Conservation (phyloP, 768 basidiomycete species). For the Dacryopinax spathularia region DNA sequence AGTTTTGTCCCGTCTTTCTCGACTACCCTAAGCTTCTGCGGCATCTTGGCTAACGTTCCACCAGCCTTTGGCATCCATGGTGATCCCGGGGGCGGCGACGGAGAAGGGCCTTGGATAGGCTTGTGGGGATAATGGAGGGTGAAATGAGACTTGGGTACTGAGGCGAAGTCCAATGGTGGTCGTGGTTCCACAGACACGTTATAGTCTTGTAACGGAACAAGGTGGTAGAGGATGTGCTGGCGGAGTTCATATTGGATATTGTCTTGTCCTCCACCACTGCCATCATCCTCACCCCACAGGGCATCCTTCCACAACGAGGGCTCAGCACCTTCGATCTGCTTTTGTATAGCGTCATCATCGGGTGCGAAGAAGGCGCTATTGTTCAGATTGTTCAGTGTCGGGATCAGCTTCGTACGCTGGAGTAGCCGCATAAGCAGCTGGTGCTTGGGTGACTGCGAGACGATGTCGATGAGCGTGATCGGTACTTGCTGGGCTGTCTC, state of each 20-base stretch:
- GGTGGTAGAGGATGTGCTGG: constrained; percentile 87
- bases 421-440: constrained; percentile 58
- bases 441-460: constrained; percentile 64
- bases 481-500: constrained; percentile 14
- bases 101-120: constrained; percentile 44
- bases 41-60: constrained; percentile 63
- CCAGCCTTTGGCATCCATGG: constrained; percentile 79
- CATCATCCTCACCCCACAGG: constrained; percentile 5
- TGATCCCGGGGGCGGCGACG: constrained; percentile 54
- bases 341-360: constrained; percentile 76
- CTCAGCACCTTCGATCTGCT: constrained; percentile 24
- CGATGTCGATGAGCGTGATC: constrained; percentile 61
- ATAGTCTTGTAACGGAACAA: constrained; percentile 49
- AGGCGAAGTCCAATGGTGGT: constrained; percentile 12
- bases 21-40: constrained; percentile 64
- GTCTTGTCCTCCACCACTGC: constrained; percentile 32
- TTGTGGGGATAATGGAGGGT: constrained; percentile 63
- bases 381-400: constrained; percentile 77
- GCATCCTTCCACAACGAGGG: constrained; percentile 24
- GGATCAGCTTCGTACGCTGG: constrained; percentile 75
- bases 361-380: constrained; percentile 84
- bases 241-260: constrained; percentile 73
- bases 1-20: constrained; percentile 20
- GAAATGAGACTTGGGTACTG: constrained; percentile 31
- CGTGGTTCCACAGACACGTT: constrained; percentile 32